Evolutionary conservation across 23 red algal species (phyloP).

Genomic region (Agarophyton chilense): DNA sequence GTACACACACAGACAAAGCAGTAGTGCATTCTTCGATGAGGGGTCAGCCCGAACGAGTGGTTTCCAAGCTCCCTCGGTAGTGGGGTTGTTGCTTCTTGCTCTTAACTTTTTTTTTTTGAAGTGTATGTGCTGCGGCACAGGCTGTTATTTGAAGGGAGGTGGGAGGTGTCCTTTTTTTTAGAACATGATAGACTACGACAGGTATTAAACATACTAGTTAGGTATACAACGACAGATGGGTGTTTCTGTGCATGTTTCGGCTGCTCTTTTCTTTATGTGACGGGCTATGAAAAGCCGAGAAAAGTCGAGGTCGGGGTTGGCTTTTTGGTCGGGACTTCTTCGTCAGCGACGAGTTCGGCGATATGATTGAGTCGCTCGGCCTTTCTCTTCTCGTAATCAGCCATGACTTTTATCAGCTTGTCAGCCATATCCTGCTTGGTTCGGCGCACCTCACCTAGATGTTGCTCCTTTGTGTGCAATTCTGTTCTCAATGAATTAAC

Average conservation of each 20-base stretch:
- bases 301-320: background rate
- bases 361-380: constrained; percentile 77
- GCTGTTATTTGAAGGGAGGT: background rate
- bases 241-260: background rate
- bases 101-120: background rate
- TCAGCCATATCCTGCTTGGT: constrained; percentile 64
- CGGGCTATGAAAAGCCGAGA: constrained; percentile 33
- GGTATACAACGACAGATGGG: background rate
- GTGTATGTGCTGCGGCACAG: background rate
- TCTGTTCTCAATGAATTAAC: constrained; percentile 66
- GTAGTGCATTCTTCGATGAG: background rate
- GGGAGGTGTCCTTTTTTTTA: constrained; percentile 9
- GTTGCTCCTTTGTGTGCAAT: constrained; percentile 51
- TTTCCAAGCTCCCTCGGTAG: constrained; percentile 8
- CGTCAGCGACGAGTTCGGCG: constrained; percentile 63
- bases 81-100: background rate
- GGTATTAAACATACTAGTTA: constrained; percentile 20
- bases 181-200: background rate
- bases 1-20: background rate
- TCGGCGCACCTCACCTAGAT: constrained; percentile 10
- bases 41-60: background rate
- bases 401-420: constrained; percentile 78
- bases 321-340: background rate
- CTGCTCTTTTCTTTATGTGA: background rate
- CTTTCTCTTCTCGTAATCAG: constrained; percentile 85